Evolutionary conservation across 306 rosid species (phyloP).

Genomic region (Argentina anserina): DNA sequence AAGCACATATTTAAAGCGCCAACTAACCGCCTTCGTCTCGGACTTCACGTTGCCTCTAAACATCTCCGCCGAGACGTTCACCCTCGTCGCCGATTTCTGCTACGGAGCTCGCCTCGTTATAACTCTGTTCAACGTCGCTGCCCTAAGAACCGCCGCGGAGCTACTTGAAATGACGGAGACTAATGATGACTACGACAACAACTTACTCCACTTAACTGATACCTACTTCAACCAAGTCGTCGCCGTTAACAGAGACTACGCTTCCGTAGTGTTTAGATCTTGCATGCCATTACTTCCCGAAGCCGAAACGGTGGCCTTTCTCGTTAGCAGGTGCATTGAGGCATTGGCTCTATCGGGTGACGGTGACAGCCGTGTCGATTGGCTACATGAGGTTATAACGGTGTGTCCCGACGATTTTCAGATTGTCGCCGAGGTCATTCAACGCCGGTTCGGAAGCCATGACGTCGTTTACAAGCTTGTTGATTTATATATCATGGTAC

Average conservation of each 20-base stretch:
- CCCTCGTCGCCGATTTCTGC: constrained; percentile 62
- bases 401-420: constrained; percentile 54
- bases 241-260: constrained; percentile 41
- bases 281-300: constrained; percentile 73
- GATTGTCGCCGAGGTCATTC: constrained; percentile 46
- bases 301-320: constrained; percentile 67
- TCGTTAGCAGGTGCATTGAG: constrained; percentile 65
- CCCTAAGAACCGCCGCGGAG: constrained; percentile 73
- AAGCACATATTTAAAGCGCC: constrained; percentile 65
- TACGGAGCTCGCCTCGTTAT: constrained; percentile 49
- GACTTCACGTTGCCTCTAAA: constrained; percentile 65
- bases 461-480: constrained; percentile 59
- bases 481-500: constrained; percentile 63
- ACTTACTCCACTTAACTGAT: constrained; percentile 50
- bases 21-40: constrained; percentile 34
- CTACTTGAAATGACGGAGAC: constrained; percentile 59
- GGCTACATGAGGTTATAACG: constrained; percentile 38
- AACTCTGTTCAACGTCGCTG: constrained; percentile 61
- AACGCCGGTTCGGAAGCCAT: constrained; percentile 44
- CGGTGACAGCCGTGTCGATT: constrained; percentile 19
- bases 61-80: constrained; percentile 62
- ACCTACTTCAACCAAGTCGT: constrained; percentile 44
- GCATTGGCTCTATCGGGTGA: constrained; percentile 39
- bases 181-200: constrained; percentile 26
- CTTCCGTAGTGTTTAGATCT: constrained; percentile 62